phyloP scores from a whole-genome alignment of 208 protist genomes.

The Dictyostelium gargantuum region DNA sequence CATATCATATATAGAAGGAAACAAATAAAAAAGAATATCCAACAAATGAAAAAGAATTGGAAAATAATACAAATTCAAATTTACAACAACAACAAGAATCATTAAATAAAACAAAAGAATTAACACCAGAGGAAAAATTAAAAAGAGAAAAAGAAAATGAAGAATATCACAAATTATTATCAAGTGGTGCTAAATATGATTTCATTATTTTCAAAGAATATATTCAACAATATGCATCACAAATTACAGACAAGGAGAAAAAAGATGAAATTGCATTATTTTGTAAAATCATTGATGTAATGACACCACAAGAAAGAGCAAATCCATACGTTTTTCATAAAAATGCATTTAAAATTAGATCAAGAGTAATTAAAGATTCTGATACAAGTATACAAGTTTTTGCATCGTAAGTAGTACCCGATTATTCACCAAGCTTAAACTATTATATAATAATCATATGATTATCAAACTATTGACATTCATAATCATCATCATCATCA shows the following conservation, averaged over 20 bases:
- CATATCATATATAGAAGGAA: neutral
- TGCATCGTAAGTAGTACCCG: neutral
- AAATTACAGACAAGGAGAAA: neutral
- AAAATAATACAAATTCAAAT: neutral
- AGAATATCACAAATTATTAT: neutral
- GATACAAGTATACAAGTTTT: neutral
- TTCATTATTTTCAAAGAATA: conserved; percentile 11
- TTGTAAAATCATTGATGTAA: conserved; percentile 31
- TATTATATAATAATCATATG: too few species aligned
- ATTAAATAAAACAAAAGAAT: neutral
- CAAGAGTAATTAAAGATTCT: conserved; percentile 10
- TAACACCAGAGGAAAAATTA: neutral
- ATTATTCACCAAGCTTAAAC: too few species aligned
- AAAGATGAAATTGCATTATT: neutral
- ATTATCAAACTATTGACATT: neutral
- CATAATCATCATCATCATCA: neutral
- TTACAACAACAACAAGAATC: neutral
- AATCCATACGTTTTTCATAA: conserved; percentile 42
- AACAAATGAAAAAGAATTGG: neutral
- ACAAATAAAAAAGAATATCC: neutral
- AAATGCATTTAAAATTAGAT: conserved; percentile 38
- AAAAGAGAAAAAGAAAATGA: neutral
- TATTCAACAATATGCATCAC: neutral
- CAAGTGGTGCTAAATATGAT: neutral
- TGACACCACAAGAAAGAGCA: conserved; percentile 20